Evolutionary conservation across 129 eudicot species (phyloP), one percentile per base, ranked within the genome.

Genomic region (Tagetes patula): DNA sequence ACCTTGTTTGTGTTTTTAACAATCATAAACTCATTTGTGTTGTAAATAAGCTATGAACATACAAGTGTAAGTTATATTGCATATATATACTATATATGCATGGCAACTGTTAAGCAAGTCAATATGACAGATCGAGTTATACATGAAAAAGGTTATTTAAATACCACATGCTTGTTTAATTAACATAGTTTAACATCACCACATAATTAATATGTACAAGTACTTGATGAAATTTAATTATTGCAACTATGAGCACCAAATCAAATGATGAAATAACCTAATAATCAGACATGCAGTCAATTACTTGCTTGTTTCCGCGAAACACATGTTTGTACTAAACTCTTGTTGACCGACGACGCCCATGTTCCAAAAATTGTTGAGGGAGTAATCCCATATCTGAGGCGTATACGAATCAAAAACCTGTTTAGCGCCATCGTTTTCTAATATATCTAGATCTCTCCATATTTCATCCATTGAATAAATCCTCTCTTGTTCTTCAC

Each of bases 401-500:
- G 76, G 70, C 60, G 85, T 40, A 60, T 33, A 79, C 53, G 59
- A 67, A 39, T 83, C 84, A 65, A 62, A 68, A 52, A 68, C 78
- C 8, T 85, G 83, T 43, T 62, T 75, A 45, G 68, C 67, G 43
- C 67, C 79, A 8, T 75, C 78, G 10, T 84, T 84, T 56, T 81
- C 91, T 69, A 76, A 79, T 37, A 78, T 53, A 45, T 78, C 86
- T 11, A 90, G 86, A 54, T 87, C 89, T 67, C 82, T 83, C 97
- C 97, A 90, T 81, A 90, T 87, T 41, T 90, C 97, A 73, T 90
- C 97, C 89, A 87, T 79, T 1, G 94, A 87, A 54, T 79, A 79
- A n/a, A 75, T 47, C 81, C 53, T 77, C 3, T 81, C 77, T 45
- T 70, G 70, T 43, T 79, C 74, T 7, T 79, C 82, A 66, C 33